Base-by-base conservation (phyloP, 495 filamentous ascomycete species). In the Aeminium ludgeri region DNA sequence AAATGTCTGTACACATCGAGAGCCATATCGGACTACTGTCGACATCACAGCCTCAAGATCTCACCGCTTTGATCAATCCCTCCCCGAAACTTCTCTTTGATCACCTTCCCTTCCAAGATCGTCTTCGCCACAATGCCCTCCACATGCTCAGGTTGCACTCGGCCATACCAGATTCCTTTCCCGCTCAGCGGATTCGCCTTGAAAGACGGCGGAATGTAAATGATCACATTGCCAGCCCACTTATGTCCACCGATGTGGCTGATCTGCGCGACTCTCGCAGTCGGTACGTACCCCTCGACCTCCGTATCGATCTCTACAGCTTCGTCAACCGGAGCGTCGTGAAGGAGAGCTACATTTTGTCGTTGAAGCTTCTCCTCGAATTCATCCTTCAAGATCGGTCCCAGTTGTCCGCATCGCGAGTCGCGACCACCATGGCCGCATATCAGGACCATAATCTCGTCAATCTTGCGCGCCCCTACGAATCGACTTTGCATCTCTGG, bases 191-290 rank as follows among this genome's bases (percentile, higher is more conserved):
- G 66, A 57, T 73, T 66, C n/a, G 30, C 34, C 38, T 58, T 45
- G 1, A 64, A 38, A 0, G 45, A 43, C 3, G 76, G 77, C 2
- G 87, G 87, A 2, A 94, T 61, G 56, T 94, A 96, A 0, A 95
- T 60, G 36, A 95, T 85, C 11, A 94, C 76, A 62, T 96, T 96
- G 2, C 87, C 87, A 0, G 87, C 87, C 53, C 78, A 94, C 47
- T 89, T 89, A 50, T 95, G 87, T 1, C 87, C 87, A 0, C 85
- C 83, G 40, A 96, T 72, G 62, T 96, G 87, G 55, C 80, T 87
- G 43, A 87, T 84, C 34, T 80, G 56, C 1, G 73, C 83, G 5
- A 94, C 69, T 46, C 74, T 69, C 71, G 49, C 58, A 15, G 43
- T 43, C 13, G 38, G 43, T n/a, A 42, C 30, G 23, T 50, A 47